Evolutionary conservation across 2,329 filamentous ascomycete genomes (phyloP).

Genomic region (Atkinsonella texensis): DNA sequence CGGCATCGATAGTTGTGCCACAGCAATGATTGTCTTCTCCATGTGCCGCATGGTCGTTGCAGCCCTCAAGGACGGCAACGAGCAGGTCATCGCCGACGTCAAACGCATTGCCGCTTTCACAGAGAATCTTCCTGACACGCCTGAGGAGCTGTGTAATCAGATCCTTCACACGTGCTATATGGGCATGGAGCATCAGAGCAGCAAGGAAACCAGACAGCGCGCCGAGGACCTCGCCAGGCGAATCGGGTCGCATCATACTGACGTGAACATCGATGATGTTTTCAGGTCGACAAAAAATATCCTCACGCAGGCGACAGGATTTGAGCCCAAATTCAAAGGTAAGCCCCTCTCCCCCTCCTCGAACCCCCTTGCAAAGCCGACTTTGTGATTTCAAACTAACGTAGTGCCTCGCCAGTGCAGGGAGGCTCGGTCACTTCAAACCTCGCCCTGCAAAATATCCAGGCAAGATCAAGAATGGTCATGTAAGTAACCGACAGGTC

Average conservation of each 20-base stretch:
- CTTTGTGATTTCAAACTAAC: not conserved
- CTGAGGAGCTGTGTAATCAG: conserved; percentile 41
- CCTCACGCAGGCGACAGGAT: conserved; percentile 44
- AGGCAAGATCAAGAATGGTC: not conserved
- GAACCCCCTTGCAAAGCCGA: no score
- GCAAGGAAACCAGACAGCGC: conserved; percentile 52
- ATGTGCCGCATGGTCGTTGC: conserved; percentile 45
- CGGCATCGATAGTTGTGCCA: conserved; percentile 46
- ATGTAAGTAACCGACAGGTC: not conserved
- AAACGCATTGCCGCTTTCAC: conserved; percentile 10
- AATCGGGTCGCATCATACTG: conserved; percentile 61
- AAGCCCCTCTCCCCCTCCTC: conserved; percentile 31
- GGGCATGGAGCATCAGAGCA: conserved; percentile 52
- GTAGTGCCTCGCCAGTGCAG: conserved; percentile 23
- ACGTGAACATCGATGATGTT: conserved; percentile 56
- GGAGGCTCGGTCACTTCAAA: conserved; percentile 49
- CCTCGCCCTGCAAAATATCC: conserved; percentile 46
- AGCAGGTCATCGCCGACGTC: conserved; percentile 15
- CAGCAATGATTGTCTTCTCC: conserved; percentile 25
- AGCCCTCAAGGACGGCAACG: conserved; percentile 28
- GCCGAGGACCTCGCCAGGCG: conserved; percentile 46
- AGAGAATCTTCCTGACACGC: conserved; percentile 36
- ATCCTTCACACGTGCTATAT: conserved; percentile 35
- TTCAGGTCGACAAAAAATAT: conserved; percentile 43
- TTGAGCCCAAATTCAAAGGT: conserved; percentile 33